These are phyloP conservation scores for Sarcomyxa edulis DNA, from an alignment of 768 basidiomycete species.

Conservation along the genomic window DNA sequence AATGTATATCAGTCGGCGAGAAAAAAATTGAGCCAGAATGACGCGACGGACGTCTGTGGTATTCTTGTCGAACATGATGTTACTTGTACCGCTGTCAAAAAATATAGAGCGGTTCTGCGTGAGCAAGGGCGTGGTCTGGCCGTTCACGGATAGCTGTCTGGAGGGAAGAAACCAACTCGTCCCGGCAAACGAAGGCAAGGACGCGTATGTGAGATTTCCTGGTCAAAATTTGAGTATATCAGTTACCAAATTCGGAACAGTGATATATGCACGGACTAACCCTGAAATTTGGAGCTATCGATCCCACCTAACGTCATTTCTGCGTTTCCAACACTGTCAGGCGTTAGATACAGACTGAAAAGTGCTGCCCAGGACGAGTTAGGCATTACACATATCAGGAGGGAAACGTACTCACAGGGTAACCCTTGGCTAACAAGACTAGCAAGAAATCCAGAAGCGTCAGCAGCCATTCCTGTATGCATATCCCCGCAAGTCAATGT, in stretches of 20 bases:
- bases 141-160: slow-evolving; percentile 44
- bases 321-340: slow-evolving; percentile 38
- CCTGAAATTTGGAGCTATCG: slow-evolving; percentile 45
- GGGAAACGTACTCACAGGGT: slow-evolving; percentile 35
- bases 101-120: slow-evolving; percentile 38
- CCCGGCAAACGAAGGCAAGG: slow-evolving; percentile 28
- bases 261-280: slow-evolving; percentile 18
- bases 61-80: slow-evolving; percentile 42
- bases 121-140: slow-evolving; percentile 39
- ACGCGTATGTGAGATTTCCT: slow-evolving; percentile 40
- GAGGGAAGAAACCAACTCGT: slow-evolving; percentile 42
- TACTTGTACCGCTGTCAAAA: slow-evolving; percentile 56
- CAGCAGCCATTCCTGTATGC: slow-evolving; percentile 50
- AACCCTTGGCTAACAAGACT: slow-evolving; percentile 41
- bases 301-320: slow-evolving; percentile 51
- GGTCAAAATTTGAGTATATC: too few species aligned
- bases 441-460: slow-evolving; percentile 45
- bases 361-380: slow-evolving; percentile 30
- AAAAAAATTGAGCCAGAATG: slow-evolving; percentile 9
- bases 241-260: slow-evolving; percentile 4
- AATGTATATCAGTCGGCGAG: slow-evolving; percentile 2
- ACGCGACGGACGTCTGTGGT: slow-evolving; percentile 51
- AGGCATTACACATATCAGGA: slow-evolving; percentile 1
- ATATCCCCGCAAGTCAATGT: too few species aligned
- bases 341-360: slow-evolving; percentile 48